Evolutionary conservation across 192 early-diverging fungal species (phyloP).

Genomic region (Umbelopsis isabellina): DNA sequence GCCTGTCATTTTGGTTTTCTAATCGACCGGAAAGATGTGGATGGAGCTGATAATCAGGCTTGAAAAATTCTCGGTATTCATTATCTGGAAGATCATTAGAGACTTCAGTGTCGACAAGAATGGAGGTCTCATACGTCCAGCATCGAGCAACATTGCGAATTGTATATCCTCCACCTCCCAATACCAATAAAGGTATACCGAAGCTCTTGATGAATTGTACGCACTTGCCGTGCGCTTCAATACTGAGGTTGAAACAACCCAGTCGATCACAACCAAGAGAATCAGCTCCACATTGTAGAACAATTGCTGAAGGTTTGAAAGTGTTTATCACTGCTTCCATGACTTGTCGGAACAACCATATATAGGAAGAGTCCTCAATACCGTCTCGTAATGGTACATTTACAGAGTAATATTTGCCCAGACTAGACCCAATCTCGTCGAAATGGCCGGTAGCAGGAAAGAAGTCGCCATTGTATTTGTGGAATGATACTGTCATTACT

Average conservation of each 20-base stretch:
- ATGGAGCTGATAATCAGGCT: constrained; percentile 90
- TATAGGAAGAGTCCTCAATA: constrained; percentile 85
- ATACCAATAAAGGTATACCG: constrained; percentile 75
- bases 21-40: constrained; percentile 80
- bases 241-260: constrained; percentile 58
- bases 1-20: constrained; percentile 87
- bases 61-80: constrained; percentile 82
- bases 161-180: constrained; percentile 94
- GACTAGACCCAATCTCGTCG: constrained; percentile 76
- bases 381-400: constrained; percentile 91
- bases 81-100: constrained; percentile 73
- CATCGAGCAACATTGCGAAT: constrained; percentile 88
- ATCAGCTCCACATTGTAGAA: constrained; percentile 88
- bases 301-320: constrained; percentile 83
- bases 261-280: constrained; percentile 59
- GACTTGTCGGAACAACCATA: constrained; percentile 74
- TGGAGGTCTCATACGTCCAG: constrained; percentile 93
- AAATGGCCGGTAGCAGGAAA: constrained; percentile 90
- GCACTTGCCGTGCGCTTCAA: constrained; percentile 76
- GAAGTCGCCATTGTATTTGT: constrained; percentile 92
- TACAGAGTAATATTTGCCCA: constrained; percentile 82
- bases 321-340: constrained; percentile 70
- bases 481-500: constrained; percentile 97
- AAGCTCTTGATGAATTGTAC: constrained; percentile 82
- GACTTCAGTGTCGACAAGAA: constrained; percentile 77